Base-by-base conservation (phyloP, 164 flowering plant species). In the Annona squamosa region DNA sequence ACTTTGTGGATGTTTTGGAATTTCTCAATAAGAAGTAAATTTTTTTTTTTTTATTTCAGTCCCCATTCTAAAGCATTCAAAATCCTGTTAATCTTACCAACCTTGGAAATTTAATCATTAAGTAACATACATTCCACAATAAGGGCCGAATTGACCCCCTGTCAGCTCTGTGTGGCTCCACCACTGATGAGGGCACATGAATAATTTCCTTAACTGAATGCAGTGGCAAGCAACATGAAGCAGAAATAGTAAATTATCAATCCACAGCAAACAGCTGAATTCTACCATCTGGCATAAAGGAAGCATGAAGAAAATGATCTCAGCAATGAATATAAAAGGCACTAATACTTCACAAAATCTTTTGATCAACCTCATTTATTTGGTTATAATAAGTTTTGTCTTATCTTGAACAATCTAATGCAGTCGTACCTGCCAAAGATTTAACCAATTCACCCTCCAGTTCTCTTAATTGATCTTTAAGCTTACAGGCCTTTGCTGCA, bases 381-480 rank as follows among this genome's bases (percentile, higher is more conserved):
- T 5, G 2, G 59, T 10, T 12, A 52, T 52, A 16, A 52, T 52
- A 52, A 52, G 13, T 52, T 10, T 48, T 48, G 9, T 16, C 59
- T 63, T 7, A 6, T 17, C 7, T 4, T 63, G 4, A 63, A 63
- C 65, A 63, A 17, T 16, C 37, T 63, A 63, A 7, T 3, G 43
- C 57, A 73, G 61, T 46, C 69, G 65, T 83, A 92, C 98, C 93
- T 82, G 96, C 83, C 16, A 89, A 74, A 57, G 88, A 84, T 80
- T 82, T 89, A 48, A 89, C 92, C 71, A 90, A 78, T 48, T 83
- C 93, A 82, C 86, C 90, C 78, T 89, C 98, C 46, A 77, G 82
- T 68, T 83, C 87, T 76, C 91, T 86, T 69, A 88, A 67, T 4
- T 82, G 75, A 41, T 77, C 79, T 83, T 87, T 90, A 19, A 85